Conservation (phyloP, 495 filamentous ascomycete species). For the Aspergillus cavernicola region DNA sequence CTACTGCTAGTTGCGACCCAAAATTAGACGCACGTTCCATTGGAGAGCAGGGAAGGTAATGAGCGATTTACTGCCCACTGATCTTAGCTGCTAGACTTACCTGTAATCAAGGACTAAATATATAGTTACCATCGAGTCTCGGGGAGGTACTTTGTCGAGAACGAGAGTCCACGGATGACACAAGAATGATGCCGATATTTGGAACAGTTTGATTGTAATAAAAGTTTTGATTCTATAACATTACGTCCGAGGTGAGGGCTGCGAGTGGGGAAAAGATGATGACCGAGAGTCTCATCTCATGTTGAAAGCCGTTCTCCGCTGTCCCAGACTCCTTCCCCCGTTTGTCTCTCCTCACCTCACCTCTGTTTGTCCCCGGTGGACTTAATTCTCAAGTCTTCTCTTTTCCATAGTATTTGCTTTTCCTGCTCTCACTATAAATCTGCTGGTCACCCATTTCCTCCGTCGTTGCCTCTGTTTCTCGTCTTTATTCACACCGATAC, state of each 20-base stretch:
- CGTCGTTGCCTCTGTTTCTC: not conserved
- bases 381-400: not conserved
- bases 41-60: not conserved
- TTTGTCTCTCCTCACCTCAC: constrained; percentile 1
- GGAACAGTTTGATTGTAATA: not conserved
- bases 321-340: not conserved
- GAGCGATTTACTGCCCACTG: not conserved
- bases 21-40: not conserved
- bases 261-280: constrained; percentile 5
- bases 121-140: not conserved
- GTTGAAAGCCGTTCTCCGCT: not conserved
- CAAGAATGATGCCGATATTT: not conserved
- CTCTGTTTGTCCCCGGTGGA: constrained; percentile 13
- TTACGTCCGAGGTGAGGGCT: not conserved
- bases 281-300: not conserved
- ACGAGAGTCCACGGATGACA: not conserved
- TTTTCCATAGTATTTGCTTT: not conserved
- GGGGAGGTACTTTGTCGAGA: no score
- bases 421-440: not conserved
- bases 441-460: not conserved
- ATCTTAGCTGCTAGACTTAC: no score
- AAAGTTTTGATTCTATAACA: not conserved
- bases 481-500: not conserved
- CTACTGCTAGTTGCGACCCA: not conserved
- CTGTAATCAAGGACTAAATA: no score